Evolutionary conservation across 2,329 filamentous ascomycete species (phyloP), one percentile per base, ranked within the genome.

Genomic region (Elsinoe fawcettii): DNA sequence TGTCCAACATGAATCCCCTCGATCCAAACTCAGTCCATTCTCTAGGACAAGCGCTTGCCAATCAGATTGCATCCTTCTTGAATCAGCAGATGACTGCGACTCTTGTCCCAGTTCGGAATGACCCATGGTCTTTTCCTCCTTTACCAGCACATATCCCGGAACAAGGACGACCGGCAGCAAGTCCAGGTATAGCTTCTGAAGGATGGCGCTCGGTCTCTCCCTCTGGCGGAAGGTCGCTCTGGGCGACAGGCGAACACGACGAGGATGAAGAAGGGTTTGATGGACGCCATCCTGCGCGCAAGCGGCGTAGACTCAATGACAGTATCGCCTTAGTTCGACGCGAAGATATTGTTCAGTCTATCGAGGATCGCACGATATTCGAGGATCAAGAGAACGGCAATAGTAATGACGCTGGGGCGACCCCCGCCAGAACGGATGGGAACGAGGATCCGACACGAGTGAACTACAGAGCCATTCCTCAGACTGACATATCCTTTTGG

Each of bases 41-140:
- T 9, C 61, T 72, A 9, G 66, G 69, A 30, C 63, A 65, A 51
- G 69, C 62, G 51, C 70, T 71, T 41, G 70, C 69, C 7, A 63
- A 64, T 16, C 67, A 70, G 55, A 65, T 71, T 51, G 66, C 67
- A 2, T 59, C 65, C 20, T 64, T 67, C 41, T 67, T 70, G 39
- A 53, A 51, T 53, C 23, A 58, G 22, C 32, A 61, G 43, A 51
- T 59, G 22, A 54, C n/a, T 61, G 66, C 47, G 51, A 63, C n/a
- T 58, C 57, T 16, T 67, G 65, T 65, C 59, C 62, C 36, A 67
- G 62, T 60, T 65, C 66, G 7, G 61, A 64, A 44, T 58, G 41
- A 56, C 66, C 16, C 62, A 60, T 27, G 55, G 47, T 25, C 54
- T 5, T 27, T 47, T 27, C 54, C 54, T 30, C 30, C 54, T 56